A percentile compares a stretch with the other conserved stretches of the same genome.
Evolutionary conservation across 768 basidiomycete genomes (phyloP).

Genomic region (Macrolepiota dolichaula): DNA sequence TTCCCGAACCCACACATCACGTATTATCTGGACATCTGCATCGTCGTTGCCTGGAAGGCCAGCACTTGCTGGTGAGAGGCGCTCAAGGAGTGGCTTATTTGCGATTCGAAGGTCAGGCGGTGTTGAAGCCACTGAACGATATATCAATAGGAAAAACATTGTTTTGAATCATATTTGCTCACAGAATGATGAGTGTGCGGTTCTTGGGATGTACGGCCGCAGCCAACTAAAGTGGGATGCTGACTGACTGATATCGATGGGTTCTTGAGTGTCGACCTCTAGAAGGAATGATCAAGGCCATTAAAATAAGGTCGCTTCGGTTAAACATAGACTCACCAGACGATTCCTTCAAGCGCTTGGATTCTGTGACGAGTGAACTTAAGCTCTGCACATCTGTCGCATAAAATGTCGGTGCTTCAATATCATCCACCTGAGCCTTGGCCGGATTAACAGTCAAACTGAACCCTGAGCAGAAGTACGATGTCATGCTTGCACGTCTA

Average conservation of each 20-base stretch:
- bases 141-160: background rate
- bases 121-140: slow-evolving; percentile 32
- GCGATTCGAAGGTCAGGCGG: slow-evolving; percentile 56
- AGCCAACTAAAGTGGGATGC: slow-evolving; percentile 44
- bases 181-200: slow-evolving; percentile 26
- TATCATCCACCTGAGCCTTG: slow-evolving; percentile 23
- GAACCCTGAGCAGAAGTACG: slow-evolving; percentile 36
- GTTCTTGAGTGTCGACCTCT: slow-evolving; percentile 21
- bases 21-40: slow-evolving; percentile 52
- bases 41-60: slow-evolving; percentile 62
- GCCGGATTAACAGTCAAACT: slow-evolving; percentile 50
- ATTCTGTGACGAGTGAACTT: slow-evolving; percentile 47
- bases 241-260: slow-evolving; percentile 24
- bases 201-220: slow-evolving; percentile 34
- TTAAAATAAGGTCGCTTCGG: background rate
- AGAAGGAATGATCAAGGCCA: background rate
- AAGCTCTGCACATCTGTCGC: slow-evolving; percentile 48
- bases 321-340: slow-evolving; percentile 35
- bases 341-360: slow-evolving; percentile 50
- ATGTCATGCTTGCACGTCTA: slow-evolving; percentile 2
- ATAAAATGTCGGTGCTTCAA: slow-evolving; percentile 37
- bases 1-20: slow-evolving; percentile 61
- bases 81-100: slow-evolving; percentile 43
- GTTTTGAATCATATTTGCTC: slow-evolving; percentile 11
- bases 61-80: slow-evolving; percentile 58